phyloP scores from a whole-genome alignment of 805 yeast genomes.

The Candida ulmi region DNA sequence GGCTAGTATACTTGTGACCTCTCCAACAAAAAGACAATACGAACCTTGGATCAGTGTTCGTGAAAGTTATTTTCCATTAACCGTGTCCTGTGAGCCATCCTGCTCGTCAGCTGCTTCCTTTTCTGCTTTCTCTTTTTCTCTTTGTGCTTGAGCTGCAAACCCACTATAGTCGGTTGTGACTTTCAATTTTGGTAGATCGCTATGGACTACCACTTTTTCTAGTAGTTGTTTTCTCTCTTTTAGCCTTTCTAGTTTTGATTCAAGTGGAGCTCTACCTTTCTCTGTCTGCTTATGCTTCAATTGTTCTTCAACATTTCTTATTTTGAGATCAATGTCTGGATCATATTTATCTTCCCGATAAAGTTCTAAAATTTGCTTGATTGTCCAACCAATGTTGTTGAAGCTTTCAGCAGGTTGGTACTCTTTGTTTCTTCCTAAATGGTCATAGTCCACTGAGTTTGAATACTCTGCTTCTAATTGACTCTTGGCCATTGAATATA shows the following conservation, averaged over 20 bases:
- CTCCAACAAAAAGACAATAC: too few relatives aligned
- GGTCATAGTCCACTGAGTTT: background rate
- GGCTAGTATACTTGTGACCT: too few relatives aligned
- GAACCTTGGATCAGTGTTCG: too few relatives aligned
- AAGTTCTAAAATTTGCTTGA: slow-evolving; percentile 8
- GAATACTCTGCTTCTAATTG: slow-evolving; percentile 5
- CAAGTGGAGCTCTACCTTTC: background rate
- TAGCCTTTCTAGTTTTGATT: background rate
- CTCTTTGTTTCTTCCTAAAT: slow-evolving; percentile 2
- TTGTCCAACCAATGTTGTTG: slow-evolving; percentile 6
- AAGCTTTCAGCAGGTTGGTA: slow-evolving; percentile 4
- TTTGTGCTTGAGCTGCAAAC: too few relatives aligned
- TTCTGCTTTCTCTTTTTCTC: background rate
- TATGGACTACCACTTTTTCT: too few relatives aligned
- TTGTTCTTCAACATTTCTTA: background rate
- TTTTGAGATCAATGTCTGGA: slow-evolving; percentile 6
- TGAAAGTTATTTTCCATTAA: too few relatives aligned
- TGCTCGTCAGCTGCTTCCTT: background rate
- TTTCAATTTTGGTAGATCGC: too few relatives aligned
- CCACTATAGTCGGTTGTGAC: too few relatives aligned
- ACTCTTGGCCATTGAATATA: slow-evolving; percentile 8
- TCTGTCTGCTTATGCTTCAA: background rate
- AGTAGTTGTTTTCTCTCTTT: too few relatives aligned
- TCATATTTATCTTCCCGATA: slow-evolving; percentile 4
- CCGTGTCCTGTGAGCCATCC: background rate